Conservation (phyloP, 2,329 filamentous ascomycete species). For the Fonsecaea erecta region DNA sequence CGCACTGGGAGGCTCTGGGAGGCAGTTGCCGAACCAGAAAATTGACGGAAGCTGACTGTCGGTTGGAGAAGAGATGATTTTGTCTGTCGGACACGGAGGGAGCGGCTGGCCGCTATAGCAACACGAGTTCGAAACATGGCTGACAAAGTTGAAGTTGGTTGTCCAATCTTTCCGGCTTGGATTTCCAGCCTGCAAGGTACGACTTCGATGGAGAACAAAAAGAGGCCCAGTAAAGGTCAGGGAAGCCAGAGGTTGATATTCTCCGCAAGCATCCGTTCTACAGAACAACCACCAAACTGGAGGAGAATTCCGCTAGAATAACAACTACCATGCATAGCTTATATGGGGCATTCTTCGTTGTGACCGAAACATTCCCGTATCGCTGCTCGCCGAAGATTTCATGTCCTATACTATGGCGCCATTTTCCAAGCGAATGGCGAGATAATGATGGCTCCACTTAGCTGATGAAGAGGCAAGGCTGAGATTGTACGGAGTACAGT, state of each 20-base stretch:
- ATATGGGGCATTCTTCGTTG: background rate
- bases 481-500: background rate
- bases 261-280: background rate
- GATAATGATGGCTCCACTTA: background rate
- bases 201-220: background rate
- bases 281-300: background rate
- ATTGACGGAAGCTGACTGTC: background rate
- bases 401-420: background rate
- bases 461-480: background rate
- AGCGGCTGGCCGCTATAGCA: background rate
- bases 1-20: conserved; percentile 31
- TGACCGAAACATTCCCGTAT: background rate
- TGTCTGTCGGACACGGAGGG: background rate
- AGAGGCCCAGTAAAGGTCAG: background rate
- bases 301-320: background rate
- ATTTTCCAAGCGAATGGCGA: background rate
- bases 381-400: background rate
- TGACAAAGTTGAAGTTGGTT: background rate
- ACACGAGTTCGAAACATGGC: background rate
- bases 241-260: too few species aligned
- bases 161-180: background rate
- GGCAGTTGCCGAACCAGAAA: background rate
- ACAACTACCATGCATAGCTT: background rate
- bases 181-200: background rate
- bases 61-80: background rate